A percentile compares a stretch with the other conserved stretches of the same genome.
Conservation (phyloP, 2,329 filamentous ascomycete genomes). For the Clonostachys rhizophaga region DNA sequence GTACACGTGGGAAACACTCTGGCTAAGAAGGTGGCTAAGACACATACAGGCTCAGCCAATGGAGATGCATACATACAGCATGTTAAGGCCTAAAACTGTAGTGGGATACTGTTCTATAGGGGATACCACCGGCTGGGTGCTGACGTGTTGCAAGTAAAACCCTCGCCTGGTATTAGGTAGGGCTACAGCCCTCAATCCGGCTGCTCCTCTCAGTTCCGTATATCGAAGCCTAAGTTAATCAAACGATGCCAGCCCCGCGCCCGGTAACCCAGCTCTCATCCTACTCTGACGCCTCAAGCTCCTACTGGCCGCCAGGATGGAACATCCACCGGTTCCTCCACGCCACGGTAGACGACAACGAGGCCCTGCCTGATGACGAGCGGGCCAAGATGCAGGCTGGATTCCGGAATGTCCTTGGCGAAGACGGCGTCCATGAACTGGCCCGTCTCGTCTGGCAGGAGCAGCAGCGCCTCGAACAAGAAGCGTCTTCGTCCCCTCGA, state of each 20-base stretch:
- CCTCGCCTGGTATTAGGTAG: too few species aligned
- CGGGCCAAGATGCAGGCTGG: constrained; percentile 8
- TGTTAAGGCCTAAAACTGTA: too few species aligned
- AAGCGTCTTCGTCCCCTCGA: background rate
- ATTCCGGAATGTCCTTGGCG: constrained; percentile 7
- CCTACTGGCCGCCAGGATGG: constrained; percentile 12
- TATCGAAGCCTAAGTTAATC: too few species aligned
- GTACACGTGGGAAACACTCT: too few species aligned
- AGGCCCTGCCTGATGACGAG: constrained; percentile 6
- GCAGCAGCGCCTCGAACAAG: background rate
- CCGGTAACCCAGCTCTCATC: background rate
- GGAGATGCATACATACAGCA: too few species aligned
- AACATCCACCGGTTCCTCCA: constrained; percentile 7
- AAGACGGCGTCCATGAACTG: constrained; percentile 4
- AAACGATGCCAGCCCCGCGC: background rate
- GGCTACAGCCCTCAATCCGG: too few species aligned
- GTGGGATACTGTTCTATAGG: too few species aligned
- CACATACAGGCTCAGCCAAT: too few species aligned
- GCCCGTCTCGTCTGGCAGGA: constrained; percentile 4
- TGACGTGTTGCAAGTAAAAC: too few species aligned
- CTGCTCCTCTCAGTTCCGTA: too few species aligned
- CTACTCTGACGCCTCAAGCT: constrained; percentile 10
- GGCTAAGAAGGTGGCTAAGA: too few species aligned
- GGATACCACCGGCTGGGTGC: too few species aligned
- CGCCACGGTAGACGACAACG: constrained; percentile 1